Evolutionary conservation across 495 filamentous ascomycete genomes (phyloP).

Genomic region (Neurospora discreta): DNA sequence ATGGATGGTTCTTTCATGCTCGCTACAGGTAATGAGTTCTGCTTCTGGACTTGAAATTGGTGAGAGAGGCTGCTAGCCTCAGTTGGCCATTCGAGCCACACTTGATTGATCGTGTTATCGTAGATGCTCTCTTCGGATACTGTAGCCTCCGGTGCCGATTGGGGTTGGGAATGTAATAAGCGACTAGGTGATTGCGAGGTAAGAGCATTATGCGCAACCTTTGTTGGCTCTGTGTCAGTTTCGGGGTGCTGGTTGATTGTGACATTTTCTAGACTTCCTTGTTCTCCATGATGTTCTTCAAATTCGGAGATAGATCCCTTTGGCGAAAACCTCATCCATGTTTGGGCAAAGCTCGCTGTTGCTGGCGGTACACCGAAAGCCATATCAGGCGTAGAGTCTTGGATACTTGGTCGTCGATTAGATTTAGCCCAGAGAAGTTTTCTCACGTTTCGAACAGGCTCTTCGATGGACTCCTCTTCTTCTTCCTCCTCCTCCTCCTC

Average conservation of each 20-base stretch:
- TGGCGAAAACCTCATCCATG: background rate
- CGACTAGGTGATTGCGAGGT: background rate
- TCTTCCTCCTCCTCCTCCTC: background rate
- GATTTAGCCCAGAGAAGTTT: conserved; percentile 18
- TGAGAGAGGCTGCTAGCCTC: background rate
- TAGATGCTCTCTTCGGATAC: background rate
- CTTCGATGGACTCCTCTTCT: background rate
- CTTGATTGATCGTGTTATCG: background rate
- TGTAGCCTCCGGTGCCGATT: background rate
- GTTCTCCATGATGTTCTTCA: background rate
- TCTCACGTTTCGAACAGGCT: background rate
- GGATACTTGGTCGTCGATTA: background rate
- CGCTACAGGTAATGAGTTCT: background rate
- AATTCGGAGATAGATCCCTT: background rate
- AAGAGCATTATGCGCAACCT: background rate
- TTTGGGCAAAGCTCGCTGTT: conserved; percentile 1
- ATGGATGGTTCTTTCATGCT: background rate
- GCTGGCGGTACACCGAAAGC: too few relatives aligned
- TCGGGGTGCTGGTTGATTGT: background rate
- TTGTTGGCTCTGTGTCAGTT: background rate
- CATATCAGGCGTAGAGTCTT: background rate
- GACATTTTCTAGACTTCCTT: background rate
- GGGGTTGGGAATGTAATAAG: background rate
- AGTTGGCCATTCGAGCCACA: background rate
- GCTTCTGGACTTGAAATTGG: background rate